Evolutionary conservation across 2,329 filamentous ascomycete species (phyloP), one percentile per base, ranked within the genome.

Genomic region (Venturiaceae sp.): DNA sequence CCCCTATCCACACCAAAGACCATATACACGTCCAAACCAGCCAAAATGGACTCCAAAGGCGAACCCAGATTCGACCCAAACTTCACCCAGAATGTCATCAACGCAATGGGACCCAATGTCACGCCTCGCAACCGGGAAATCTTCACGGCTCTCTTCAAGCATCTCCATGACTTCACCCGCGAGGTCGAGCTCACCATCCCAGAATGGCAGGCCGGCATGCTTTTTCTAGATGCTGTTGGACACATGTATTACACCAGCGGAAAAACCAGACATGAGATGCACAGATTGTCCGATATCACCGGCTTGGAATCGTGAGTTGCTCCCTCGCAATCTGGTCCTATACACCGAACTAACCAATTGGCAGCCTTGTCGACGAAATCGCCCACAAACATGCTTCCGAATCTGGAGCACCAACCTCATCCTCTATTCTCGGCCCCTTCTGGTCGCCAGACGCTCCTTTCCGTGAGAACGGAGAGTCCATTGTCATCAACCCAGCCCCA

Each of bases 101-200:
- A 88, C 63, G 80, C 84, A 65, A 90, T 90, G 77, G 83, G 86
- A 57, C 84, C 86, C 65, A 83, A 87, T 66, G 83, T 83, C 13
- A 75, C 80, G 56, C 82, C 86, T 60, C 79, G 88, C 61, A 80
- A 83, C 66, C 80, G 84, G 60, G 75, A 82, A 63, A 77, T 91
- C 65, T 75, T 91, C 66, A 71, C 77, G 61, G 77, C 81, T 30
- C 72, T 90, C 65, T 84, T 90, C 72, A 77, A 75, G 53, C 87
- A 91, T 74, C 77, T 92, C 60, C 88, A 92, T 75, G 86, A 90
- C 73, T 91, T 91, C 70, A 81, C 83, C 59, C 83, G 88, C 60
- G 88, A 92, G 68, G 82, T 88, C 63, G 86, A 91, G 73, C 81
- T 92, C 55, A 90, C 84, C 19, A 79, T 83, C 33, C 87, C 88